phyloP scores from a whole-genome alignment of 108 stramenopile genomes.

The Craspedostauros australis region DNA sequence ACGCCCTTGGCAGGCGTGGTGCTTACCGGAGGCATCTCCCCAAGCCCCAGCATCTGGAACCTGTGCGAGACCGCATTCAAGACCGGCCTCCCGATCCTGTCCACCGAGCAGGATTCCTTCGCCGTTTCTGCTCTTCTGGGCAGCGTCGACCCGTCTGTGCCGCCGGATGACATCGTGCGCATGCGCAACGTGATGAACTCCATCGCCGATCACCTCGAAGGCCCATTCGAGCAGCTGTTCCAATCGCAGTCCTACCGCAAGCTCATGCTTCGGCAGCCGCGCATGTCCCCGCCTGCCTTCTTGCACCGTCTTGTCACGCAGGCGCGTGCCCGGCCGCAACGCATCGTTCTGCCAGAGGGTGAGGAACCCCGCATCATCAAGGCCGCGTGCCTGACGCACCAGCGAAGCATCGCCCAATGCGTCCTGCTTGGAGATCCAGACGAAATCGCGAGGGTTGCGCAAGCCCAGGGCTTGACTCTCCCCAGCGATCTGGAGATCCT shows the following conservation, averaged over 20 bases:
- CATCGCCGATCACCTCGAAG: slow-evolving; percentile 6
- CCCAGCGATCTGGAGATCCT: slow-evolving; percentile 13
- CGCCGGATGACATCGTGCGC: slow-evolving; percentile 8
- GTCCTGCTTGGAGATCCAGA: slow-evolving; percentile 17
- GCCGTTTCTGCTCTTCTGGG: slow-evolving; percentile 4
- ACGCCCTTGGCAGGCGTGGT: slow-evolving; percentile 16
- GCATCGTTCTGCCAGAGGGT: slow-evolving; percentile 30
- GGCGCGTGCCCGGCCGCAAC: slow-evolving; percentile 11
- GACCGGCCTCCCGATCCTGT: slow-evolving; percentile 14
- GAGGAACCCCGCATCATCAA: slow-evolving; percentile 11
- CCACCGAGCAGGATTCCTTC: slow-evolving; percentile 3
- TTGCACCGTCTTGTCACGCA: slow-evolving; percentile 6
- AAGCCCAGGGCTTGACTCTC: slow-evolving; percentile 6
- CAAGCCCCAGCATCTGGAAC: background rate
- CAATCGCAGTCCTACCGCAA: background rate
- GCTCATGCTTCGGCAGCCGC: background rate
- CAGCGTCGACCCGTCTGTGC: slow-evolving; percentile 4
- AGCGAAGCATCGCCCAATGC: slow-evolving; percentile 12
- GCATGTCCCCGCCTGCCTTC: slow-evolving; percentile 19
- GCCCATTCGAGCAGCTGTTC: background rate
- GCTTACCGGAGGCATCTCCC: slow-evolving; percentile 6
- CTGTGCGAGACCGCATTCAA: slow-evolving; percentile 13
- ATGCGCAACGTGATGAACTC: slow-evolving; percentile 11
- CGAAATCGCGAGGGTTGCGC: slow-evolving; percentile 6
- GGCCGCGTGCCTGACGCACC: slow-evolving; percentile 9